Base-by-base conservation (phyloP, 192 early-diverging fungal genomes). In the Coemansia interrupta region DNA sequence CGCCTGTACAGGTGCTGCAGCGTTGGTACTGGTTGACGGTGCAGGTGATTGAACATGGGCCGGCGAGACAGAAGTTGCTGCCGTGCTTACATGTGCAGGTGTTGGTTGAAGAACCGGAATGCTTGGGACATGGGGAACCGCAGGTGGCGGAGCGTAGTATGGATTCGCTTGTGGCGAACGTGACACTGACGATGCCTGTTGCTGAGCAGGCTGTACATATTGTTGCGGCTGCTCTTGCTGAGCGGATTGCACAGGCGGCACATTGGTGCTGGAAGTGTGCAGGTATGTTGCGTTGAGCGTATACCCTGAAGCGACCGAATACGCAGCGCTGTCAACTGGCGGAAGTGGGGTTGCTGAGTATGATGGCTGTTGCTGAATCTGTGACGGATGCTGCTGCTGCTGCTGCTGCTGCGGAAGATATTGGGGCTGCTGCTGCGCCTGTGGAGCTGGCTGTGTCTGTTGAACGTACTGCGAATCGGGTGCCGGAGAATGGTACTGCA, bases 91-190 rank as follows among this genome's bases (percentile, higher is more conserved):
- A 19, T 18, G 17, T 17, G 57, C 22, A 4, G 57, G 13, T 15
- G 58, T 12, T 13, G 72, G 72, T 36, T 74, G 72, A 40, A 74
- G 47, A 23, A 63, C 72, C 1, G 75, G 75, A 13, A 78, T 65
- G 60, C 58, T 72, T 22, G 75, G 75, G 12, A 69, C 60, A 41
- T 78, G 58, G 5, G 38, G 9, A 20, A 59, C 45, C 0, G 70
- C 54, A 9, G 70, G 74, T 10, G 69, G 48, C 24, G 23, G 61
- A 20, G 29, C 65, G 50, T 57, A 68, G 51, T 71, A 59, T 3
- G 68, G 49, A 52, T 63, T 59, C 4, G 53, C 24, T 1, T 64
- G 58, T 13, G 74, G 60, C 44, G 68, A 54, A 10, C 54, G 48
- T 3, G 68, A 28, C 12, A 39, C n/a, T 12, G 52, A 41, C 0